Evolutionary conservation across 1,284 basidiomycete genomes (phyloP), one percentile per base, ranked within the genome.

Genomic region (Golubevia sp.): DNA sequence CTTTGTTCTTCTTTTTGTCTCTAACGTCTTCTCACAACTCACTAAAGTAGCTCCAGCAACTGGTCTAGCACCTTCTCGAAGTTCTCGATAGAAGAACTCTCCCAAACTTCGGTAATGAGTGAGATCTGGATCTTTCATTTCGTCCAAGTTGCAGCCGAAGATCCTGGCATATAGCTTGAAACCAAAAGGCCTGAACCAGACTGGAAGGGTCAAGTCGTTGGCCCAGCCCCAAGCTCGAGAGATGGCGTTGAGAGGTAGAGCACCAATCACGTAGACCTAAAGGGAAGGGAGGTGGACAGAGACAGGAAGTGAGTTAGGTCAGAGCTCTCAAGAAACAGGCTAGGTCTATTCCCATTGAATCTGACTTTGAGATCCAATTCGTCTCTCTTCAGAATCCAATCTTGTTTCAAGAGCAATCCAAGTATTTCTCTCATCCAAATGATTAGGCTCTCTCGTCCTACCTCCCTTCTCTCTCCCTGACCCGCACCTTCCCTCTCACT

Each of bases 171-270:
- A 98, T 49, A 97, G 78, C 67, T 88, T 88, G 87, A 95, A 91
- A 38, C 94, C 93, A 76, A 89, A 90, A 0, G 94, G 94, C 25
- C 96, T 88, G 85, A 94, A 89, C 96, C 95, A 99, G 61, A 96
- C 88, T 24, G 96, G 97, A 1, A 99, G 88, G 67, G 82, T 82
- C 58, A 79, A 67, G 56, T 94, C 91, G 86, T 98, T 99, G 63
- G 97, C 81, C 85, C 94, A 95, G 6, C 97, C 97, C 94, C 96
- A 99, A 6, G 97, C 85, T 4, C 95, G 91, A 25, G 94, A 98
- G 78, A 98, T 90, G 71, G 93, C 93, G 52, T 95, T 90, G 18
- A 99, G 88, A 0, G 96, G 96, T 2, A 99, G 88, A 5, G 95
- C 95, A 59, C 94, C 96, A 55, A 99, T 87, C 59, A 99, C 94